A percentile compares a stretch with the other conserved stretches of the same genome.
These are phyloP conservation scores for Sextonia rubra DNA, from an alignment of 164 flowering plant genomes.

Conservation along the genomic window DNA sequence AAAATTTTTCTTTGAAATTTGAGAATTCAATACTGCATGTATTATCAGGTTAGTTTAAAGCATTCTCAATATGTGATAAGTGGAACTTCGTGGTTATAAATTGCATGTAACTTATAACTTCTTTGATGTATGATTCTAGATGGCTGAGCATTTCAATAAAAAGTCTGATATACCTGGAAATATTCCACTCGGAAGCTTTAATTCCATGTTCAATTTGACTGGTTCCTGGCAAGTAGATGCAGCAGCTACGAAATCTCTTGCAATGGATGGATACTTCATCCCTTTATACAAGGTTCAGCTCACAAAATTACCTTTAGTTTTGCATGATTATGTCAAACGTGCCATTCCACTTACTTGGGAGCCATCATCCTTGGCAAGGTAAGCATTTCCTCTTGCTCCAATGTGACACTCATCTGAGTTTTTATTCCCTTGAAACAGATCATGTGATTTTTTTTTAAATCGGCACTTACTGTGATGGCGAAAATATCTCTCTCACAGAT, in stretches of 20 bases:
- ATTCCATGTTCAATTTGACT: constrained; percentile 94
- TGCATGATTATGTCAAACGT: constrained; percentile 67
- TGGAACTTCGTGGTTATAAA: no score
- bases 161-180: constrained; percentile 55
- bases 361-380: constrained; percentile 93
- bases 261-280: constrained; percentile 73
- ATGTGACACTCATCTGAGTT: neutral
- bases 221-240: constrained; percentile 87
- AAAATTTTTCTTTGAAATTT: neutral
- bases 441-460: no score
- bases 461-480: neutral
- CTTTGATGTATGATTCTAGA: constrained; percentile 40
- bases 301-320: constrained; percentile 39
- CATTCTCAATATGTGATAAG: no score
- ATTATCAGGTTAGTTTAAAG: neutral
- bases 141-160: constrained; percentile 79
- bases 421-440: neutral
- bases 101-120: no score
- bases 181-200: constrained; percentile 89
- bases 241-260: constrained; percentile 83
- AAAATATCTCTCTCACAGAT: no score
- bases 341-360: constrained; percentile 92
- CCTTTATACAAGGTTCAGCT: constrained; percentile 54
- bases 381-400: constrained; percentile 8
- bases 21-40: neutral